Evolutionary conservation across 257 asterid species (phyloP).

Genomic region (Eucommia ulmoides): DNA sequence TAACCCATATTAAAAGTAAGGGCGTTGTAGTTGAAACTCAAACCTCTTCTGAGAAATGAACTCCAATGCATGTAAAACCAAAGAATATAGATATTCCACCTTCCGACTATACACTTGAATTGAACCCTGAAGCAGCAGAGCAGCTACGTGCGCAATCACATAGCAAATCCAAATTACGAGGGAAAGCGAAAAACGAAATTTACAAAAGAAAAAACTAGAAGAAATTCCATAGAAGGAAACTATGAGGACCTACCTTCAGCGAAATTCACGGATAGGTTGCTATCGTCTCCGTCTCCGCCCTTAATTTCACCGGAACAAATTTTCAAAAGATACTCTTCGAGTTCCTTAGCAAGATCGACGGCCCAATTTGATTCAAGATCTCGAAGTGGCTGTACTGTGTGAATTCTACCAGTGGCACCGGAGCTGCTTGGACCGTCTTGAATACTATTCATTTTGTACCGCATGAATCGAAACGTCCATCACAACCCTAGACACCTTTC

Average conservation of each 20-base stretch:
- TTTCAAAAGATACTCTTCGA: slow-evolving; percentile 71
- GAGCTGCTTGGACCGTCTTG: no score
- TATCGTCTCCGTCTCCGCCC: slow-evolving; percentile 35
- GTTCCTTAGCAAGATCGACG: slow-evolving; percentile 74
- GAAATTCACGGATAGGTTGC: slow-evolving; percentile 45
- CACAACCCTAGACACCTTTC: no score
- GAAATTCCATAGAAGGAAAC: background rate
- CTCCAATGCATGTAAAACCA: slow-evolving; percentile 84
- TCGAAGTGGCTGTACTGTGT: slow-evolving; percentile 59
- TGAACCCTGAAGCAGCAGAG: slow-evolving; percentile 95
- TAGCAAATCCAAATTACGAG: no score
- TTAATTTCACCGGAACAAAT: slow-evolving; percentile 80
- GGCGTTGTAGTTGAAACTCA: no score
- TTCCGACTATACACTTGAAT: slow-evolving; percentile 94
- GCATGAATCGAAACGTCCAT: no score
- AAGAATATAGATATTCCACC: slow-evolving; percentile 82
- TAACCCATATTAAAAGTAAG: no score
- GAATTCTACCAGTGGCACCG: slow-evolving; percentile 28
- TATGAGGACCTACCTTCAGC: slow-evolving; percentile 58
- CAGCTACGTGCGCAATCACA: slow-evolving; percentile 56
- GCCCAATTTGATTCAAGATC: slow-evolving; percentile 90
- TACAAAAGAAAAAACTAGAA: slow-evolving; percentile 1
- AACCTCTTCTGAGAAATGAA: slow-evolving; percentile 86
- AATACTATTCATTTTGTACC: no score
- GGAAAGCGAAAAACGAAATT: slow-evolving; percentile 5